Evolutionary conservation across 2,329 filamentous ascomycete genomes (phyloP), one percentile per base, ranked within the genome.

Genomic region (Penicillium decumbens): DNA sequence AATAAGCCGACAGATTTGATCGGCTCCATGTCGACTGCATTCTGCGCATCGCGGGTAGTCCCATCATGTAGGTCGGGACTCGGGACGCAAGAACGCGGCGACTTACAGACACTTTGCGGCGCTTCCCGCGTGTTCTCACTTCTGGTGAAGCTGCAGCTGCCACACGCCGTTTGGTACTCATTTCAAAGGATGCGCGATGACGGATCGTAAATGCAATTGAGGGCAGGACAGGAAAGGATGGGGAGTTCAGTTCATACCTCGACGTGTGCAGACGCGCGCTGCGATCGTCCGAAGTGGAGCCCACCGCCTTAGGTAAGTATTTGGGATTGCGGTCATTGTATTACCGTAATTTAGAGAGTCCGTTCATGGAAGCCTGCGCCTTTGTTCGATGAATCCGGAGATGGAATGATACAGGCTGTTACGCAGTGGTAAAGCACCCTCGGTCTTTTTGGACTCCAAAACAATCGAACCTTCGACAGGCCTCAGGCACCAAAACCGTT

Each of bases 91-190:
- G 41, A 45, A 42, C 45, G 45, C 38, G 39, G 41, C 50, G 42
- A 81, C 80, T 73, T 75, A 83, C 80, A 72, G 79, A 74, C 51
- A 78, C 61, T 71, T 80, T 81, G 68, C 77, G 75, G 65, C 79
- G 77, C 75, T 83, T 84, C 54, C 77, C 75, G 65, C 77, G 78
- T 59, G 75, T 73, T 55, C 77, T 78, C 59, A 67, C 65, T 46
- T 80, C 78, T 46, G 76, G 72, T 58, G 72, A 73, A 57, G 71
- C 72, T 54, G 70, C 69, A 60, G 66, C 65, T 47, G 74, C 72
- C 38, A 75, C 74, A 70, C 82, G 82, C 68, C 81, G 78, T 74
- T 83, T 84, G 49, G 67, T 63, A 54, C 62, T 70, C 68, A 71
- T 72, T 13, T 41, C 30, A 25, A 25, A 43, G 37, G 43, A 41